Evolutionary conservation across 371 early-diverging fungal species (phyloP).

Genomic region (Vavraia culicis): DNA sequence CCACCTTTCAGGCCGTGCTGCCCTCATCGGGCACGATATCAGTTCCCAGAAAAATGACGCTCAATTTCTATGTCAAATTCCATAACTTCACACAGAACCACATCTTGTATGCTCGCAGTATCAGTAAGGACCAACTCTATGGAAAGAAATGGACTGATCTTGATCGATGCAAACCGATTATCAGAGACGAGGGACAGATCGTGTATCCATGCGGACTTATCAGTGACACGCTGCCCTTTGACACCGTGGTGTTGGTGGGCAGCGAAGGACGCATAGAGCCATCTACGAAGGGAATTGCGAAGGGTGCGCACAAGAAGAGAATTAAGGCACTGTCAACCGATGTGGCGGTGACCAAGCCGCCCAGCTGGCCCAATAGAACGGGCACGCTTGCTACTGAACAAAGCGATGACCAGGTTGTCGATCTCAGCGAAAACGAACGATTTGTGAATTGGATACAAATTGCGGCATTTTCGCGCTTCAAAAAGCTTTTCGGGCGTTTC

Average conservation of each 20-base stretch:
- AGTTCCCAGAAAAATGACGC: neutral
- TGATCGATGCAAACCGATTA: slow-evolving; percentile 46
- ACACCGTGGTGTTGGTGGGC: slow-evolving; percentile 38
- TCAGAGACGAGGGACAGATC: slow-evolving; percentile 26
- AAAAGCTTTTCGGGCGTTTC: slow-evolving; percentile 64
- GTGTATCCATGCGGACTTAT: slow-evolving; percentile 92
- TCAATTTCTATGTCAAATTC: slow-evolving; percentile 46
- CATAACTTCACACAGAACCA: slow-evolving; percentile 92
- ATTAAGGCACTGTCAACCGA: slow-evolving; percentile 39
- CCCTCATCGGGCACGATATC: too few relatives aligned
- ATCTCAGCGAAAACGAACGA: slow-evolving; percentile 55
- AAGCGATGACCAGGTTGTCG: slow-evolving; percentile 45
- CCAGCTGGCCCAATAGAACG: slow-evolving; percentile 33
- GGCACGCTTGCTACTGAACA: slow-evolving; percentile 14
- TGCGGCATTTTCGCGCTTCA: slow-evolving; percentile 72
- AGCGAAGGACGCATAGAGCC: slow-evolving; percentile 41
- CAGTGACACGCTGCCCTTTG: slow-evolving; percentile 81
- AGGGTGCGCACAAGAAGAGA: slow-evolving; percentile 53
- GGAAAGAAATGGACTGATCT: slow-evolving; percentile 47
- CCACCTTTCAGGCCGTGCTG: too few relatives aligned
- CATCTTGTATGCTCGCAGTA: slow-evolving; percentile 69
- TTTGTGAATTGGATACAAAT: slow-evolving; percentile 96
- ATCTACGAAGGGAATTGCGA: slow-evolving; percentile 55
- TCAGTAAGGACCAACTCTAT: slow-evolving; percentile 55
- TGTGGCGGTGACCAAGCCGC: slow-evolving; percentile 44